Conservation (phyloP, 2,329 filamentous ascomycete genomes). For the Talaromyces sp. region DNA sequence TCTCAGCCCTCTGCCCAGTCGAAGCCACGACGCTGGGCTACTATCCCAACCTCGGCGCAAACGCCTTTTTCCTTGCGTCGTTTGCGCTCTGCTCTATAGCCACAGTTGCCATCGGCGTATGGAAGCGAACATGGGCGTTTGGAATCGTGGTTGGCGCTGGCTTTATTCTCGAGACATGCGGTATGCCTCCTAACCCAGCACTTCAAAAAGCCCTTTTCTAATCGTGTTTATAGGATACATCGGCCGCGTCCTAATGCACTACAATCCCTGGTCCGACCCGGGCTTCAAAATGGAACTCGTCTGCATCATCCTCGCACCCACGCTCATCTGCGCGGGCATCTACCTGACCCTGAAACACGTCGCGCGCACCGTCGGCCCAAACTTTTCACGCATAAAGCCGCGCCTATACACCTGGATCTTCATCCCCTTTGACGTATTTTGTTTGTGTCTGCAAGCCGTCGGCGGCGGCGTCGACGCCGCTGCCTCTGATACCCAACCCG, state of each 20-base stretch:
- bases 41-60: slow-evolving; percentile 41
- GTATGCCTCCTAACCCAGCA: background rate
- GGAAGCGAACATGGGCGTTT: slow-evolving; percentile 48
- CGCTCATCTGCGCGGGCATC: slow-evolving; percentile 58
- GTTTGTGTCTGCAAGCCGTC: slow-evolving; percentile 48
- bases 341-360: slow-evolving; percentile 62
- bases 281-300: slow-evolving; percentile 43
- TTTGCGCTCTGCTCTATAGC: slow-evolving; percentile 42
- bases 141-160: slow-evolving; percentile 42
- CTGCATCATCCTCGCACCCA: slow-evolving; percentile 21
- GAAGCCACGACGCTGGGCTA: slow-evolving; percentile 43
- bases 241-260: slow-evolving; percentile 44
- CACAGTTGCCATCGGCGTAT: slow-evolving; percentile 42
- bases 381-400: slow-evolving; percentile 37
- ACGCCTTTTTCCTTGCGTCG: slow-evolving; percentile 43
- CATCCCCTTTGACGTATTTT: slow-evolving; percentile 48
- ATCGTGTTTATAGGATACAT: slow-evolving; percentile 35
- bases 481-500: slow-evolving; percentile 17
- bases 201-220: background rate
- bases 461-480: slow-evolving; percentile 49
- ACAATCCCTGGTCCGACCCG: slow-evolving; percentile 40
- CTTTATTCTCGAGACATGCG: slow-evolving; percentile 36
- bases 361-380: slow-evolving; percentile 44
- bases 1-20: slow-evolving; percentile 31
- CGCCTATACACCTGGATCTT: slow-evolving; percentile 50